Evolutionary conservation across 2,329 filamentous ascomycete species (phyloP).

Genomic region (Neopestalotiopsis rosae): DNA sequence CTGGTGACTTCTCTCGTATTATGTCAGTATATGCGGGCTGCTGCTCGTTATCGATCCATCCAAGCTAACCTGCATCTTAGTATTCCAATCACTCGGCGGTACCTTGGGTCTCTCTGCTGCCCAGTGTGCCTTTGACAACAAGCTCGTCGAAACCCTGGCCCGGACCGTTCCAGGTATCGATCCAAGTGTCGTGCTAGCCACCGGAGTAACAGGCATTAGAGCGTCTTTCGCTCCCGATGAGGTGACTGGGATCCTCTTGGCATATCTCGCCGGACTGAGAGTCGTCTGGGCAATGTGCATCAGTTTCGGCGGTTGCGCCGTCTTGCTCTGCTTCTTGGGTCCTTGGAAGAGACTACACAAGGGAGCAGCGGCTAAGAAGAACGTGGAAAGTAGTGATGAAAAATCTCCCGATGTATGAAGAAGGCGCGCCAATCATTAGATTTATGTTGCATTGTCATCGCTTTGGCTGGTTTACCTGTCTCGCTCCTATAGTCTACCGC

Average conservation of each 20-base stretch:
- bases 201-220: conserved; percentile 58
- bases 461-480: no score
- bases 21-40: conserved; percentile 9
- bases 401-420: background rate
- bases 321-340: conserved; percentile 33
- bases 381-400: background rate
- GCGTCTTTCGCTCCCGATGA: conserved; percentile 48
- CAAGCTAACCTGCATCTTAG: conserved; percentile 15
- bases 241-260: conserved; percentile 55
- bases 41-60: conserved; percentile 1
- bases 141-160: conserved; percentile 27
- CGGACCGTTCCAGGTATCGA: conserved; percentile 37
- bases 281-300: conserved; percentile 60
- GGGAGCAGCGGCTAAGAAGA: background rate
- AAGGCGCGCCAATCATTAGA: no score
- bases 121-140: conserved; percentile 43
- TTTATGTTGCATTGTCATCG: no score
- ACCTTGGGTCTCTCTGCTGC: conserved; percentile 46
- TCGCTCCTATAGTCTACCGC: no score
- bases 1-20: conserved; percentile 28
- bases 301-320: conserved; percentile 42
- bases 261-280: conserved; percentile 67
- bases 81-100: conserved; percentile 47
- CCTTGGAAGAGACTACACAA: conserved; percentile 32
- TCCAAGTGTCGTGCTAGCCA: conserved; percentile 36